Conservation (phyloP, 2,329 filamentous ascomycete genomes). For the Exophiala sideris region DNA sequence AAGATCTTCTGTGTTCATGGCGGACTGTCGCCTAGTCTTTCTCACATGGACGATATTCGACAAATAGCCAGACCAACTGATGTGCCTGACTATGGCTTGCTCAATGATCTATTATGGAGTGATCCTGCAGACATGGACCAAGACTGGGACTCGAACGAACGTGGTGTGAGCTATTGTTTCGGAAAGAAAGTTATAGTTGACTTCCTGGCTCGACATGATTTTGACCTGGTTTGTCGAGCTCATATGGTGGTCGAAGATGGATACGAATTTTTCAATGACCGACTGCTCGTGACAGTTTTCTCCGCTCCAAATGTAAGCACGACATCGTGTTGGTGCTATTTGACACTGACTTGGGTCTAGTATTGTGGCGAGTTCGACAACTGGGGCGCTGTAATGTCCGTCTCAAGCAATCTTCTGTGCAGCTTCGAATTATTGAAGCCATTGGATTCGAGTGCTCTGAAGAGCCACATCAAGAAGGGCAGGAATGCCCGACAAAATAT, state of each 20-base stretch:
- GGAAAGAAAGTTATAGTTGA: slow-evolving; percentile 98
- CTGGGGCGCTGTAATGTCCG: slow-evolving; percentile 98
- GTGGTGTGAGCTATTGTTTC: slow-evolving; percentile 97
- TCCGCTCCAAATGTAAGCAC: slow-evolving; percentile 87
- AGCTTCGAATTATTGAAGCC: slow-evolving; percentile 97
- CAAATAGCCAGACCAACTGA: slow-evolving; percentile 94
- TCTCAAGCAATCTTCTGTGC: slow-evolving; percentile 87
- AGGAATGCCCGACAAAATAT: slow-evolving; percentile 91
- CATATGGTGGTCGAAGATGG: slow-evolving; percentile 99
- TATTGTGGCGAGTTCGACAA: slow-evolving; percentile 99
- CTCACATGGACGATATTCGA: slow-evolving; percentile 97
- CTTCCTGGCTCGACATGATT: slow-evolving; percentile 90
- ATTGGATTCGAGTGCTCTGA: slow-evolving; percentile 89
- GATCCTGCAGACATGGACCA: slow-evolving; percentile 97
- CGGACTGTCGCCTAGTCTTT: slow-evolving; percentile 83
- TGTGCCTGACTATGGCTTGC: slow-evolving; percentile 90
- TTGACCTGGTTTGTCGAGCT: slow-evolving; percentile 92
- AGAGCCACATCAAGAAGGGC: slow-evolving; percentile 98
- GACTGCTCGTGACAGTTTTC: slow-evolving; percentile 93
- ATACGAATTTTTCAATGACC: slow-evolving; percentile 97
- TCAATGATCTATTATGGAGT: slow-evolving; percentile 96
- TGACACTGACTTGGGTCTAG: slow-evolving; percentile 42
- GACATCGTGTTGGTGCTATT: neutral
- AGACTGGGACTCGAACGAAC: slow-evolving; percentile 96
- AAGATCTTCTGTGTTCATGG: slow-evolving; percentile 99